These are phyloP conservation scores for Pyracantha coccinea DNA, from an alignment of 331 rosid genomes.

Conservation along the genomic window DNA sequence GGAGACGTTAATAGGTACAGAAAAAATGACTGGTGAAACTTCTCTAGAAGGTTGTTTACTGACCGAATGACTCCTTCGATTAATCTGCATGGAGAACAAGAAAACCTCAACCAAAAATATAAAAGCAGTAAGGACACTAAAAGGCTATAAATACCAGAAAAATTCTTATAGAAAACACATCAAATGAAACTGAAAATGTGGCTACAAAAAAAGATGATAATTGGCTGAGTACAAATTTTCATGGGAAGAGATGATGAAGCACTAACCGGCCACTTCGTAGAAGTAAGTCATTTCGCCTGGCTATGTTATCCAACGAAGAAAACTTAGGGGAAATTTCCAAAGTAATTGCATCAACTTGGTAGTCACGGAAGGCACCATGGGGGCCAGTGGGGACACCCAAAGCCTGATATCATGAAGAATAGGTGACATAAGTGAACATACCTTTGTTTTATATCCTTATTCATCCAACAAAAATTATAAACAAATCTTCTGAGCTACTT, in stretches of 20 bases:
- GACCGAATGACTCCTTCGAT: conserved; percentile 88
- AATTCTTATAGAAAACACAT: neutral
- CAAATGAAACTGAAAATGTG: neutral
- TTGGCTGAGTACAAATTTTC: neutral
- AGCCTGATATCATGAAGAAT: conserved; percentile 43
- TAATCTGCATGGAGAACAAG: conserved; percentile 45
- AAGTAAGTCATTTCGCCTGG: conserved; percentile 55
- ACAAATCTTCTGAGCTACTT: neutral
- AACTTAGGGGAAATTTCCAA: conserved; percentile 66
- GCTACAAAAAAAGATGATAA: neutral
- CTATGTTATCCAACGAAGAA: conserved; percentile 43
- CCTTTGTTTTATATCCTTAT: neutral
- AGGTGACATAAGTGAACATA: conserved; percentile 5
- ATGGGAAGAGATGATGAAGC: neutral
- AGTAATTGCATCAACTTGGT: conserved; percentile 92
- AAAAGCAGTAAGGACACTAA: neutral
- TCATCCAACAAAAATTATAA: neutral
- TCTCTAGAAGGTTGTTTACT: conserved; percentile 92
- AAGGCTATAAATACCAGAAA: neutral
- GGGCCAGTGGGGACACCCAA: conserved; percentile 93
- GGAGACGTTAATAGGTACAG: conserved; percentile 78
- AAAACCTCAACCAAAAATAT: conserved; percentile 7
- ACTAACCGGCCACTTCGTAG: conserved; percentile 76
- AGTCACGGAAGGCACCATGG: conserved; percentile 96
- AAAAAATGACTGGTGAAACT: conserved; percentile 91